phyloP scores from a whole-genome alignment of 306 rosid species.

The Styphnolobium japonicum region DNA sequence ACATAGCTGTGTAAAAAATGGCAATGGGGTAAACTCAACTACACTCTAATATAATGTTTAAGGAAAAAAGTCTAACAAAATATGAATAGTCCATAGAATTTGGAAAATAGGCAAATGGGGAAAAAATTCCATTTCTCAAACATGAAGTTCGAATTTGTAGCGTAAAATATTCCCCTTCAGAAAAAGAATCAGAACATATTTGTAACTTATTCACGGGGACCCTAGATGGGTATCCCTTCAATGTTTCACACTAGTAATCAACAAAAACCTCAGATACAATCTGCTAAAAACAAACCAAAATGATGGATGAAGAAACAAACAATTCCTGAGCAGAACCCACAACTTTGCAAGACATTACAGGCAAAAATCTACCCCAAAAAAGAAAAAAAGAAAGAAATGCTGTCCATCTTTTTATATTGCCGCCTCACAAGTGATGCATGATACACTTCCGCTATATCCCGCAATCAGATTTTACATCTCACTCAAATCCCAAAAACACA shows the following conservation, averaged over 20 bases:
- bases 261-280: slow-evolving; percentile 66
- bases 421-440: slow-evolving; percentile 88
- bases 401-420: slow-evolving; percentile 51
- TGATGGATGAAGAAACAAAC: slow-evolving; percentile 48
- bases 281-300: slow-evolving; percentile 61
- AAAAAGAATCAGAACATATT: slow-evolving; percentile 53
- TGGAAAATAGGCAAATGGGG: not conserved
- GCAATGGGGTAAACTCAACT: not conserved
- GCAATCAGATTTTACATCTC: slow-evolving; percentile 99
- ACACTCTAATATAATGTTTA: not conserved
- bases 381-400: slow-evolving; percentile 29
- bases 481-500: slow-evolving; percentile 66
- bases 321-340: slow-evolving; percentile 62
- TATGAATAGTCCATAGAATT: not conserved
- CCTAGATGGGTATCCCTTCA: slow-evolving; percentile 70
- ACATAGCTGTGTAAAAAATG: not conserved
- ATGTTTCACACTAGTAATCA: slow-evolving; percentile 74
- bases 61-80: not conserved
- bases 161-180: slow-evolving; percentile 27
- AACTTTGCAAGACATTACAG: slow-evolving; percentile 59
- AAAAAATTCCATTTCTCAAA: slow-evolving; percentile 16
- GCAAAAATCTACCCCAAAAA: slow-evolving; percentile 49
- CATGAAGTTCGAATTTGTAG: slow-evolving; percentile 27
- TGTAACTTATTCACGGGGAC: slow-evolving; percentile 66
- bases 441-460: slow-evolving; percentile 94